phyloP scores from a whole-genome alignment of 78 protist genomes.

The Cavenderia fasciculata region DNA sequence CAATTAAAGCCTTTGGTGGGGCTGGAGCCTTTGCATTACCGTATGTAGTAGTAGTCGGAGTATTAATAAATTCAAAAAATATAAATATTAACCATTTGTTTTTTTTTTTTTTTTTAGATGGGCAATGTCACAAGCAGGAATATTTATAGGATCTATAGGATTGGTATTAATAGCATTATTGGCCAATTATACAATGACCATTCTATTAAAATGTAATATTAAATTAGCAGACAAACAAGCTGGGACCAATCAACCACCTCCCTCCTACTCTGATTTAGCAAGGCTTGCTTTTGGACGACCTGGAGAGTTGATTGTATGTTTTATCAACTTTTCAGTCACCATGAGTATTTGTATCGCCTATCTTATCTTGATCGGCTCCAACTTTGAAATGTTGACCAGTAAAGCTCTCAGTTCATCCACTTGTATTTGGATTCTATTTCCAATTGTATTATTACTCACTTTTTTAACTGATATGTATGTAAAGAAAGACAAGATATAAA shows the following conservation, averaged over 20 bases:
- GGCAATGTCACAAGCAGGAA: conserved; percentile 56
- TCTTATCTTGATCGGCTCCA: conserved; percentile 45
- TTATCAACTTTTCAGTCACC: conserved; percentile 62
- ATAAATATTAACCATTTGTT: no score
- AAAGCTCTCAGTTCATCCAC: not conserved
- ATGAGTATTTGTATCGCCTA: conserved; percentile 63
- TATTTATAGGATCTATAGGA: conserved; percentile 61
- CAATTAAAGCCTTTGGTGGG: conserved; percentile 53
- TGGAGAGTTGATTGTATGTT: conserved; percentile 46
- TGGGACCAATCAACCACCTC: conserved; percentile 36
- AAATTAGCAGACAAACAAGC: conserved; percentile 16
- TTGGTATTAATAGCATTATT: conserved; percentile 41
- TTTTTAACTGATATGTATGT: conserved; percentile 66
- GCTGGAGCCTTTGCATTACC: conserved; percentile 61
- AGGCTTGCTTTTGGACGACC: conserved; percentile 26
- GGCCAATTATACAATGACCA: conserved; percentile 62
- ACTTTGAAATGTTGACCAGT: conserved; percentile 1
- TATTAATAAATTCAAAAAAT: no score
- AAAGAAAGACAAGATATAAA: no score
- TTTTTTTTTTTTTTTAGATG: not conserved
- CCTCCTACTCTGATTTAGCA: conserved; percentile 49
- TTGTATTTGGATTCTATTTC: conserved; percentile 47
- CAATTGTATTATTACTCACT: conserved; percentile 5
- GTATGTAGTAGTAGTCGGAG: not conserved
- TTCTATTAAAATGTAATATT: conserved; percentile 38